Percentiles rank a stretch among this genome's conserved stretches.
phyloP scores from a whole-genome alignment of 148 eudicot genomes.

The Mesembryanthemum crystallinum region DNA sequence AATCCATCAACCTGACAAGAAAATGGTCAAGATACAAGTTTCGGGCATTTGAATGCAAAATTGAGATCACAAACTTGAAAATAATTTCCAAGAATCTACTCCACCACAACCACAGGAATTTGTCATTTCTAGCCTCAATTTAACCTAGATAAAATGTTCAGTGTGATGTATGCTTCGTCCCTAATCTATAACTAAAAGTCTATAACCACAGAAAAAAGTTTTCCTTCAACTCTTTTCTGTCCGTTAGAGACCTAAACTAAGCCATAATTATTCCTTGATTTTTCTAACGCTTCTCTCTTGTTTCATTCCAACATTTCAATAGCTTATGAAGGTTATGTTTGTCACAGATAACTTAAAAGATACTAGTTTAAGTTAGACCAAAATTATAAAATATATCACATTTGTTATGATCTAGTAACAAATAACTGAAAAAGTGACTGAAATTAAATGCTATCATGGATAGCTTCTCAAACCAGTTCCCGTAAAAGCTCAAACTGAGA shows the following conservation, averaged over 20 bases:
- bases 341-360: no score
- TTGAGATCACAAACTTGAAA: not conserved
- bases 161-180: not conserved
- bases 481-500: no score
- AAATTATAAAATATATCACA: no score
- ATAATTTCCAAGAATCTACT: not conserved
- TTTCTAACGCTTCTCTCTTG: not conserved
- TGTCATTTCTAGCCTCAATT: not conserved
- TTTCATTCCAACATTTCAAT: not conserved
- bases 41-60: slow-evolving; percentile 12
- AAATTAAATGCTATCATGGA: no score
- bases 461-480: no score
- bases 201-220: not conserved
- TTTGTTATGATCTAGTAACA: no score
- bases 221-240: not conserved
- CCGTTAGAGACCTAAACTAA: not conserved
- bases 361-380: no score
- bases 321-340: no score
- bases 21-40: slow-evolving; percentile 12
- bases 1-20: slow-evolving; percentile 92
- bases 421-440: no score
- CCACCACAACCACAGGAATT: not conserved
- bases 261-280: not conserved
- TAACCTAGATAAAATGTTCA: not conserved
- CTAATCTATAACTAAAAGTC: no score